Evolutionary conservation across 2,329 filamentous ascomycete genomes (phyloP).

Genomic region (Diplocarpon rosae): DNA sequence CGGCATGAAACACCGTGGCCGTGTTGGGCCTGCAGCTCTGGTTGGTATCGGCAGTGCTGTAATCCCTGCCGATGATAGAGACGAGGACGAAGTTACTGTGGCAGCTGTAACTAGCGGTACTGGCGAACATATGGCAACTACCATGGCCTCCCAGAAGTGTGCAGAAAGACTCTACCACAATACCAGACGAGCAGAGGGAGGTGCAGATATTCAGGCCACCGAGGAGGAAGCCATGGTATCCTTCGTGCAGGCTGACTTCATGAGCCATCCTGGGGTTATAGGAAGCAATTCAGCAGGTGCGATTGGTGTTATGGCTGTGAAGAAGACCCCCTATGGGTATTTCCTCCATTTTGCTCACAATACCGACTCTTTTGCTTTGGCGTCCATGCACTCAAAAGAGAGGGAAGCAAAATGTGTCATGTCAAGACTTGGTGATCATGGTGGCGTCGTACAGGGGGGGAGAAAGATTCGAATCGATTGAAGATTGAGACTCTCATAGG

Average conservation of each 20-base stretch:
- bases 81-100: constrained; percentile 58
- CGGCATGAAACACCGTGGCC: constrained; percentile 92
- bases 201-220: constrained; percentile 51
- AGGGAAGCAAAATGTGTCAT: constrained; percentile 69
- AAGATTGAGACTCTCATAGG: not conserved
- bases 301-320: constrained; percentile 83
- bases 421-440: constrained; percentile 47
- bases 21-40: constrained; percentile 83
- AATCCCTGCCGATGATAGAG: constrained; percentile 62
- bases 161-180: constrained; percentile 73
- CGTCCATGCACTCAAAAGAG: constrained; percentile 78
- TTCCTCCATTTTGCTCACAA: constrained; percentile 94
- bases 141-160: constrained; percentile 78
- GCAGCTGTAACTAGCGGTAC: constrained; percentile 88
- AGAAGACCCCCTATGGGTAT: constrained; percentile 65
- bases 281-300: constrained; percentile 73
- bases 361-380: constrained; percentile 77
- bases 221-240: constrained; percentile 69
- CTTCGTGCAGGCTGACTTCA: constrained; percentile 84
- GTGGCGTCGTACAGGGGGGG: constrained; percentile 25
- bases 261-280: constrained; percentile 76
- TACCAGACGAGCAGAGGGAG: constrained; percentile 47
- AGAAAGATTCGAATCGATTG: constrained; percentile 7
- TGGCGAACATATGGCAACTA: constrained; percentile 95
- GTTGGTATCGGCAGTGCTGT: constrained; percentile 87